These are phyloP conservation scores for Candida glucosophila DNA, from an alignment of 1,139 yeast genomes.

Conservation along the genomic window DNA sequence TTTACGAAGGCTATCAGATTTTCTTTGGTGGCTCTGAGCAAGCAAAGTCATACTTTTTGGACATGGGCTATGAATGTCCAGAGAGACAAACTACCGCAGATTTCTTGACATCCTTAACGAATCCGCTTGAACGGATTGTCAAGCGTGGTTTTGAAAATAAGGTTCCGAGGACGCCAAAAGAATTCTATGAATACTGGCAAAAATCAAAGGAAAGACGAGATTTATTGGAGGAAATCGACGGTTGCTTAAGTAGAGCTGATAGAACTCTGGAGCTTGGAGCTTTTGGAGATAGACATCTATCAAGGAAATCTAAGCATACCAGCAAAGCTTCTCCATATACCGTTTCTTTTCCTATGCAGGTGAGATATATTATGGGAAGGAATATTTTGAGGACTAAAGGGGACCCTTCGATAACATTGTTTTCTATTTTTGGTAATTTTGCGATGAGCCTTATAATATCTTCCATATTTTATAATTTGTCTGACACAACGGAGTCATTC, in stretches of 20 bases:
- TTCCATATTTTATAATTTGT: slow-evolving; percentile 65
- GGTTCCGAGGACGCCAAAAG: slow-evolving; percentile 64
- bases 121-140: slow-evolving; percentile 40
- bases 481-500: slow-evolving; percentile 36
- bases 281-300: slow-evolving; percentile 36
- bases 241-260: slow-evolving; percentile 8
- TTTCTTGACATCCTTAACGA: slow-evolving; percentile 41
- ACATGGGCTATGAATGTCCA: slow-evolving; percentile 44
- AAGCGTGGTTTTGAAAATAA: slow-evolving; percentile 44
- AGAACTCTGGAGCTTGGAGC: slow-evolving; percentile 7
- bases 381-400: slow-evolving; percentile 57
- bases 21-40: slow-evolving; percentile 26
- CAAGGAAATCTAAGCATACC: slow-evolving; percentile 48
- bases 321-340: slow-evolving; percentile 54
- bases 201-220: slow-evolving; percentile 43
- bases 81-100: slow-evolving; percentile 53
- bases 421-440: slow-evolving; percentile 55
- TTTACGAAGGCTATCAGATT: slow-evolving; percentile 37
- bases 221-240: slow-evolving; percentile 24
- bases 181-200: slow-evolving; percentile 60
- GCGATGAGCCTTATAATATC: slow-evolving; percentile 67
- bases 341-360: slow-evolving; percentile 58
- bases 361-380: slow-evolving; percentile 49
- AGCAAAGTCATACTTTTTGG: slow-evolving; percentile 29
- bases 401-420: slow-evolving; percentile 55